Conservation (phyloP, 2,329 filamentous ascomycete genomes). For the Claviceps digitariae region DNA sequence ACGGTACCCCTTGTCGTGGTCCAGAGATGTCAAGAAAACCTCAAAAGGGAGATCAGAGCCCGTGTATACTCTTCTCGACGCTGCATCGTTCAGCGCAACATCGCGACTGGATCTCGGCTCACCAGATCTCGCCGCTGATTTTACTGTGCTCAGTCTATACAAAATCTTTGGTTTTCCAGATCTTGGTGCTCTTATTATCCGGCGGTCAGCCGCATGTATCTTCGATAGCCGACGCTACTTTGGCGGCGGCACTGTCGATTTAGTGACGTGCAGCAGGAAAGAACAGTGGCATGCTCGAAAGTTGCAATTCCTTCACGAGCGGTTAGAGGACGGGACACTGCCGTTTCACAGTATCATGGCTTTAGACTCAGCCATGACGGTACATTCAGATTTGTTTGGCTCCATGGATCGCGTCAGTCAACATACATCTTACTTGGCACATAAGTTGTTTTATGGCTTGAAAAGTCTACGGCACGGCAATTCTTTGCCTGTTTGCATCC, state of each 20-base stretch:
- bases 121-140: constrained; percentile 55
- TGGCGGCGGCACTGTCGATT: constrained; percentile 86
- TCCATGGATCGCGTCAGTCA: constrained; percentile 54
- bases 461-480: constrained; percentile 54
- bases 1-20: constrained; percentile 61
- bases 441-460: constrained; percentile 45
- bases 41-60: constrained; percentile 10
- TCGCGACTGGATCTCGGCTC: constrained; percentile 59
- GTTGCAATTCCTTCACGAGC: constrained; percentile 56
- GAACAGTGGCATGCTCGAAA: constrained; percentile 78
- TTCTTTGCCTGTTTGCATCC: constrained; percentile 45
- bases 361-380: constrained; percentile 57
- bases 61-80: constrained; percentile 65
- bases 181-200: constrained; percentile 71
- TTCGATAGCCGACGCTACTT: constrained; percentile 68
- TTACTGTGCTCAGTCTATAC: constrained; percentile 78
- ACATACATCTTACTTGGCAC: constrained; percentile 56
- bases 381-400: constrained; percentile 56
- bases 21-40: constrained; percentile 27
- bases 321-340: constrained; percentile 80
- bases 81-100: constrained; percentile 68
- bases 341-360: constrained; percentile 86
- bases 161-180: constrained; percentile 98
- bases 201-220: constrained; percentile 50
- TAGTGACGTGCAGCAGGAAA: constrained; percentile 58